Percentiles rank a stretch among this genome's conserved stretches.
Conservation (phyloP, 2,329 filamentous ascomycete species). For the Ophiostoma tasmaniense region DNA sequence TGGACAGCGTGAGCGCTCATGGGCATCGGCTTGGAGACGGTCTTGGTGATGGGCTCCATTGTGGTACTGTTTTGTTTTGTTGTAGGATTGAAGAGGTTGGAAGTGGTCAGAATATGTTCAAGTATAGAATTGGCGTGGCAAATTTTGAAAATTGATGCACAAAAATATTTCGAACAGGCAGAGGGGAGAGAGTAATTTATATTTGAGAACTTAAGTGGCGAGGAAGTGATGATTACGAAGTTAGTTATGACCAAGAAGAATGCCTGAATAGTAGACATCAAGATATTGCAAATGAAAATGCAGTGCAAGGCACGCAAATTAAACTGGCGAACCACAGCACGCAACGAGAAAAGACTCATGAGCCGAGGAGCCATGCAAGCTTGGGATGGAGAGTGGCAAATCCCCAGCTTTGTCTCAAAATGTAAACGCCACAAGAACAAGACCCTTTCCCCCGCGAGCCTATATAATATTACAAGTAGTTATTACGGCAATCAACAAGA, state of each 20-base stretch:
- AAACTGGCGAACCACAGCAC: background rate
- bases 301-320: background rate
- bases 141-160: too few relatives aligned
- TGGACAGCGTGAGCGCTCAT: slow-evolving; percentile 36
- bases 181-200: background rate
- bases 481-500: background rate
- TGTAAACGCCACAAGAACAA: background rate
- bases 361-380: background rate
- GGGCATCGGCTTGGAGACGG: slow-evolving; percentile 7
- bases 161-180: background rate
- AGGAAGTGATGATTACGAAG: background rate
- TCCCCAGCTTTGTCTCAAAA: background rate
- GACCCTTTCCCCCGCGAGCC: background rate
- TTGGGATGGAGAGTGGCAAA: background rate
- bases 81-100: background rate
- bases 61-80: background rate
- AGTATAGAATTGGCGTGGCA: background rate
- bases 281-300: background rate
- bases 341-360: background rate
- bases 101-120: background rate
- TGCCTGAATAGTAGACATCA: background rate
- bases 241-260: background rate
- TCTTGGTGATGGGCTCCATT: slow-evolving; percentile 9
- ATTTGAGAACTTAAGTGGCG: background rate
- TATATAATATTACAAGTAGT: background rate